Conservation (phyloP, 2,329 filamentous ascomycete species). For the Beauveria australis region DNA sequence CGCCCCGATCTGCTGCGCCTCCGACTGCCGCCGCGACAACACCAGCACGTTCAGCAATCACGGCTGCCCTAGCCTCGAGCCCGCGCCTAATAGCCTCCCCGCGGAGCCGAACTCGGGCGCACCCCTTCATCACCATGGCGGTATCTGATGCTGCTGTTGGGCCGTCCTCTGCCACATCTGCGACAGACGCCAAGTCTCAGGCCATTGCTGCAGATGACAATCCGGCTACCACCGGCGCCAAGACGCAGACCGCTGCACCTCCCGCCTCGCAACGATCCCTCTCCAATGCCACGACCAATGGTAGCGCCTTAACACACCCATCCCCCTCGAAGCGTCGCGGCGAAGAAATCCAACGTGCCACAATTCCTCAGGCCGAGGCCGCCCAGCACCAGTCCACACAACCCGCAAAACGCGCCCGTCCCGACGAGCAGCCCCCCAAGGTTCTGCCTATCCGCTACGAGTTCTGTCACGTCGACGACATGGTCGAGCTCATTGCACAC, state of each 20-base stretch:
- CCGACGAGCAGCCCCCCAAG: constrained; percentile 44
- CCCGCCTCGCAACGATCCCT: background rate
- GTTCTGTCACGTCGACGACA: constrained; percentile 70
- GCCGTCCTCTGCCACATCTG: background rate
- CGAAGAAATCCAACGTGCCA: background rate
- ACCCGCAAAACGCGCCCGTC: constrained; percentile 45
- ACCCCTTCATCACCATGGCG: background rate
- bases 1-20: constrained; percentile 2
- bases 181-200: background rate
- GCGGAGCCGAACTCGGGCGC: background rate
- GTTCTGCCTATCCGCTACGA: constrained; percentile 69
- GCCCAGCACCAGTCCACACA: constrained; percentile 15
- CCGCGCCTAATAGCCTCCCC: background rate
- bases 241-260: background rate
- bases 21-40: background rate
- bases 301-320: background rate
- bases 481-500: constrained; percentile 83
- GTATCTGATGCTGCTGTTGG: background rate
- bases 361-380: background rate
- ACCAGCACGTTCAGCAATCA: background rate
- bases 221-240: background rate
- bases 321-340: constrained; percentile 8
- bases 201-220: background rate
- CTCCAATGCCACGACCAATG: background rate
- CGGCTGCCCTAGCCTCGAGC: background rate